Percentiles rank a stretch among this genome's conserved stretches.
phyloP scores from a whole-genome alignment of 2,329 filamentous ascomycete species.

The Microdochium bolleyi region DNA sequence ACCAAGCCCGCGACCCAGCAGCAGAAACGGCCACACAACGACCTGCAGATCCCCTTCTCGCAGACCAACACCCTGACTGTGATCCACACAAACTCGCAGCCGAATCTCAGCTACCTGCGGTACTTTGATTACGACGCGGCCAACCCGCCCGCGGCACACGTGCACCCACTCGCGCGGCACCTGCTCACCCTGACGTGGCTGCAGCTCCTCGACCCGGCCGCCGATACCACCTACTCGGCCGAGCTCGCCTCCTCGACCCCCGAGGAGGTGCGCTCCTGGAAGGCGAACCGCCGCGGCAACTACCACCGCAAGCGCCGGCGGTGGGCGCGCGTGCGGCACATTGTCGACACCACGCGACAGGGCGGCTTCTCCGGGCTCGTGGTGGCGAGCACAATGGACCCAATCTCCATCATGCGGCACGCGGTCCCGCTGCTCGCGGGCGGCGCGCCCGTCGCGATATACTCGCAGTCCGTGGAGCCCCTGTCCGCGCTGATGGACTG shows the following conservation, averaged over 20 bases:
- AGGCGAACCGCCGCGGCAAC: constrained; percentile 72
- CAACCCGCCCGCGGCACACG: constrained; percentile 50
- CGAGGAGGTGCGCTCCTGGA: constrained; percentile 60
- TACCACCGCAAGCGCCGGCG: constrained; percentile 86
- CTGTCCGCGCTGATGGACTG: constrained; percentile 71
- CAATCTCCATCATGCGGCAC: constrained; percentile 65
- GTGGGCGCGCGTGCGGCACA: constrained; percentile 63
- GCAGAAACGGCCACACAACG: constrained; percentile 11
- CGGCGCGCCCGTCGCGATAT: constrained; percentile 78
- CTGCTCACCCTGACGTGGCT: constrained; percentile 86
- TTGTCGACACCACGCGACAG: constrained; percentile 66
- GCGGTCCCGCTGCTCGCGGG: constrained; percentile 74
- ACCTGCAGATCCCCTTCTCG: constrained; percentile 58
- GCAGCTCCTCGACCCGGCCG: constrained; percentile 70
- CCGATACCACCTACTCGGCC: constrained; percentile 65
- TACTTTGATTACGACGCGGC: constrained; percentile 81
- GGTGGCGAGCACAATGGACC: constrained; percentile 76
- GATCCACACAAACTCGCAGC: constrained; percentile 74
- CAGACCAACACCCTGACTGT: constrained; percentile 71
- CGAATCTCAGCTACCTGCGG: constrained; percentile 78
- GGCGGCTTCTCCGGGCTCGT: constrained; percentile 80
- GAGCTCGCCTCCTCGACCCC: constrained; percentile 53
- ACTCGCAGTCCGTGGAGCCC: constrained; percentile 73
- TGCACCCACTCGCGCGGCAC: constrained; percentile 74
- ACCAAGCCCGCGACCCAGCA: background rate